Evolutionary conservation across 805 yeast genomes (phyloP), one percentile per base, ranked within the genome.

Genomic region (Wickerhamiella azymoides): DNA sequence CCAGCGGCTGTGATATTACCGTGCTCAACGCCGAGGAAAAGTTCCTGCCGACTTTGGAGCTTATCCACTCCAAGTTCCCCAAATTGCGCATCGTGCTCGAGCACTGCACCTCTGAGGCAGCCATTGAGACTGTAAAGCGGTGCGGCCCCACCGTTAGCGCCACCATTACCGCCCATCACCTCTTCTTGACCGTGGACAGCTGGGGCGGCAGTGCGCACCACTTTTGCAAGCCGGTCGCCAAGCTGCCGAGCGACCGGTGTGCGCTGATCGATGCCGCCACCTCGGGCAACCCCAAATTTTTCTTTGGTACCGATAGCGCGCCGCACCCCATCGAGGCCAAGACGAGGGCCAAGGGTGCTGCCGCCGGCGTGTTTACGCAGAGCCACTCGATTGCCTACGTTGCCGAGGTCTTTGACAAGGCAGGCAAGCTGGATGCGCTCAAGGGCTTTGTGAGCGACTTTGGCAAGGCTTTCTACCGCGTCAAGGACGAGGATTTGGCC

Each of bases 341-440:
- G 63, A 70, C 84, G 21, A 79, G 73, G 50, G 85, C 77, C 53
- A 67, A 70, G 32, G 89, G 88, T 18, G 96, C 89, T 14, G 85
- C 96, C 57, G 99, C 99, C n/a, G 99, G 99, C 58, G 96, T 92
- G 8, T 92, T 74, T 64, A 84, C 97, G 1, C 98, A 92, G 62
- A 73, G 84, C 18, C 75, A 75, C 54, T 94, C 82, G 1, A 63
- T 92, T 16, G 70, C 86, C 8, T 92, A 89, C 53, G 66, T 92
- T 24, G 96, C 97, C 2, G 81, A 88, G 61, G 75, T 83, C 1
- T 92, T 93, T 57, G 94, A 83, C 24, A 62, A 70, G 45, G 71
- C 65, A 16, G 78, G 73, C 11, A 73, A 77, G 50, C 64, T 92
- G 38, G 79, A 79, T 38, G 74, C 73, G 47, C 68, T 92, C 54